Conservation (phyloP, 345 rosid genomes). For the Eucalyptus erythrocorys region DNA sequence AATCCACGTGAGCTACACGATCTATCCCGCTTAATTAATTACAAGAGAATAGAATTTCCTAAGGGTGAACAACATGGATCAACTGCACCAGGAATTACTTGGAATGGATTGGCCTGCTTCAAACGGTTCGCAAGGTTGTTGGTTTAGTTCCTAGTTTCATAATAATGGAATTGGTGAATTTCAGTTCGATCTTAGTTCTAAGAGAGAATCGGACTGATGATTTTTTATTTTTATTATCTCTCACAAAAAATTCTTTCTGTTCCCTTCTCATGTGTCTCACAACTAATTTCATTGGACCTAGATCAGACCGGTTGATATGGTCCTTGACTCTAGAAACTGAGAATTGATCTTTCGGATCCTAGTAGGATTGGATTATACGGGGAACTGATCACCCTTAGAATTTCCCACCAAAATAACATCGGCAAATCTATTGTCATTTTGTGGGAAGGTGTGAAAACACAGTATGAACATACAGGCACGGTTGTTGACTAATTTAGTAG, state of each 20-base stretch:
- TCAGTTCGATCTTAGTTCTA: fast-evolving
- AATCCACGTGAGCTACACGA: neutral
- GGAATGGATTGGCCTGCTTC: fast-evolving
- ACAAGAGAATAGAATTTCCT: no score
- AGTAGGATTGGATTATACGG: fast-evolving
- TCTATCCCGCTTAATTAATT: no score
- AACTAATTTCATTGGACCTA: fast-evolving
- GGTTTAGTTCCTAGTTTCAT: neutral
- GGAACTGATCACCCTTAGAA: no score
- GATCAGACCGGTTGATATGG: fast-evolving
- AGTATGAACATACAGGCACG: neutral
- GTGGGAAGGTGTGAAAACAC: neutral
- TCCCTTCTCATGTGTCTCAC: no score
- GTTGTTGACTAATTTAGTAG: neutral
- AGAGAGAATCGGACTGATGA: no score
- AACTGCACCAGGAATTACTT: fast-evolving
- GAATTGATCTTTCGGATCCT: fast-evolving
- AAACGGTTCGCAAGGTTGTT: fast-evolving
- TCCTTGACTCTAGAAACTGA: no score
- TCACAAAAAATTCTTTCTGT: no score
- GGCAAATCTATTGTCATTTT: neutral
- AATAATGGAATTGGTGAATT: neutral
- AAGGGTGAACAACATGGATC: no score
- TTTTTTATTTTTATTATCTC: no score
- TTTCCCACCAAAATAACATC: neutral